Evolutionary conservation across 805 yeast species (phyloP), one percentile per base, ranked within the genome.

Genomic region (Candida dajiaensis): DNA sequence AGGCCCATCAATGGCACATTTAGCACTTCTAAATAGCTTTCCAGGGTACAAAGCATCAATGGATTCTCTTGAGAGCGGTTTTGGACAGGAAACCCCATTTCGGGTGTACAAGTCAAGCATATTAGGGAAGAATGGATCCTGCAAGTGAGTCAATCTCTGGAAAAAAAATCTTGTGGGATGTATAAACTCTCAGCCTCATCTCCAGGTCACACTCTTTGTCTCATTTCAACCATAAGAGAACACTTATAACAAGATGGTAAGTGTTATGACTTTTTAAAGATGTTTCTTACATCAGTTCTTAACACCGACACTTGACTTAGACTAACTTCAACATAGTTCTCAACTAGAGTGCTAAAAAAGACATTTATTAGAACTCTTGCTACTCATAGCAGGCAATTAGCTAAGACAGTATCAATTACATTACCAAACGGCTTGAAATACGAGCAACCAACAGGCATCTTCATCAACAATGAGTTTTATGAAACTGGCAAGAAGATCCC

Each of bases 371-470:
- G 36, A 33, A 16, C 18, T 10, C 20, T 33, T 28, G 31, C 31
- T 16, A 16, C 36, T 16, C 20, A 33, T 10, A 33, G 20, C 18
- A 33, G 16, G 20, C 20, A 11, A n/a, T 20, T 48, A 16, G 66
- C 68, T 13, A 52, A 57, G 40, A 46, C 74, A 4, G 70, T 71
- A 10, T 68, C 68, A 29, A 65, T 83, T 52, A 75, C 73, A 9
- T 68, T 81, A 50, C 89, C 90, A 51, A 83, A 80, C 53, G 90
- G 90, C 23, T 54, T 69, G 28, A 68, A 72, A 31, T 85, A 83
- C 61, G 73, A 78, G 43, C 95, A 86, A 70, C 96, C 96, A 57
- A 82, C 85, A 11, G 97, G 97, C 52, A 70, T 90, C 57, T 90
- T 87, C 74, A 88, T 90, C 65, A 84, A 88, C 72, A 87, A 87